phyloP scores from a whole-genome alignment of 495 filamentous ascomycete species.

The Daldinia grandis region DNA sequence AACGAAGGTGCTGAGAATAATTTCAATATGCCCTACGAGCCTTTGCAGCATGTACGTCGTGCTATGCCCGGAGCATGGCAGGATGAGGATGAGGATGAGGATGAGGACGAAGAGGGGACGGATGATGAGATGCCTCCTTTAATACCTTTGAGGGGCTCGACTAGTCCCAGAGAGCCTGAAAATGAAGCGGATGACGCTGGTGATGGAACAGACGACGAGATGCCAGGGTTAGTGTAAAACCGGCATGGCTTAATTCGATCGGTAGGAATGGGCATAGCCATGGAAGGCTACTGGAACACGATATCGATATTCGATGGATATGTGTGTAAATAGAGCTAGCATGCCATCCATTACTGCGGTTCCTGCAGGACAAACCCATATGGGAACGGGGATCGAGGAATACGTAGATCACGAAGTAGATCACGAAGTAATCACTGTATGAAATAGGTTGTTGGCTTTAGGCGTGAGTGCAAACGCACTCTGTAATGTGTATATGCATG shows the following conservation, averaged over 20 bases:
- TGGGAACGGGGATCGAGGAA: conserved; percentile 22
- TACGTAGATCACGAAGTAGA: conserved; percentile 31
- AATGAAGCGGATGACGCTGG: neutral
- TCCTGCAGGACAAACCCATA: conserved; percentile 19
- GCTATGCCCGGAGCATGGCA: conserved; percentile 27
- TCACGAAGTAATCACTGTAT: conserved; percentile 24
- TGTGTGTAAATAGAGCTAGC: neutral
- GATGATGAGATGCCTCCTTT: conserved; percentile 34
- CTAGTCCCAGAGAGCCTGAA: neutral
- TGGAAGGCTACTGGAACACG: neutral
- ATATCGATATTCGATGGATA: neutral
- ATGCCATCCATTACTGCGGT: conserved; percentile 1
- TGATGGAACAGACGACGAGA: conserved; percentile 31
- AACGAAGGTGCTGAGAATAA: neutral
- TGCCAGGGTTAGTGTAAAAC: conserved; percentile 16
- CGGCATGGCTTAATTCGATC: neutral
- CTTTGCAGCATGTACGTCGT: conserved; percentile 7
- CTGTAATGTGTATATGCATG: neutral
- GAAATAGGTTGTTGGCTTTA: neutral
- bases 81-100: no score
- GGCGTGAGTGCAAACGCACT: neutral
- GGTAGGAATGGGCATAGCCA: neutral
- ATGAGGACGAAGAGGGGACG: neutral
- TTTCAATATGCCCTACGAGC: neutral
- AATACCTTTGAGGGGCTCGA: neutral